These are phyloP conservation scores for Gymnopilus junonius DNA, from an alignment of 768 basidiomycete species.

Conservation along the genomic window DNA sequence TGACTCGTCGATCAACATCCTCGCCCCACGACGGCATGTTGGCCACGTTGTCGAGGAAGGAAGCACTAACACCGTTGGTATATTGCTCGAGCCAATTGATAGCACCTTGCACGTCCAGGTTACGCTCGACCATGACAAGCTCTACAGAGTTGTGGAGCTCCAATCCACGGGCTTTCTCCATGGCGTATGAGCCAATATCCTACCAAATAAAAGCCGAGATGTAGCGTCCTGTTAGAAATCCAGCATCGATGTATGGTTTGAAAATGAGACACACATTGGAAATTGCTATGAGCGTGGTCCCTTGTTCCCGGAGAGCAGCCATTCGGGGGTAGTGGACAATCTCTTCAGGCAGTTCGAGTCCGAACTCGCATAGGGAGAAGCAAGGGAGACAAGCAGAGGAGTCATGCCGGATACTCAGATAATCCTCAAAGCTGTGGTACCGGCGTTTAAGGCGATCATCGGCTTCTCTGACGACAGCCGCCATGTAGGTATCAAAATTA, in stretches of 20 bases:
- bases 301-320: conserved; percentile 27
- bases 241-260: too few species aligned
- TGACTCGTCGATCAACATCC: conserved; percentile 38
- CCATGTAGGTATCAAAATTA: conserved; percentile 24
- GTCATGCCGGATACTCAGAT: conserved; percentile 43
- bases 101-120: conserved; percentile 40
- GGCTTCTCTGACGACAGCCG: conserved; percentile 47
- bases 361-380: conserved; percentile 42
- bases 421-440: conserved; percentile 43
- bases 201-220: background rate
- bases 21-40: conserved; percentile 44
- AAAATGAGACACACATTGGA: conserved; percentile 32
- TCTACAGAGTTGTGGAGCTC: conserved; percentile 50
- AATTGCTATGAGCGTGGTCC: conserved; percentile 42
- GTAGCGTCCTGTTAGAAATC: too few species aligned
- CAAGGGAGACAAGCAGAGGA: conserved; percentile 47
- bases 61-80: conserved; percentile 40
- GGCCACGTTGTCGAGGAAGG: conserved; percentile 40
- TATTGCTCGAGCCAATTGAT: conserved; percentile 42
- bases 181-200: conserved; percentile 33
- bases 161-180: conserved; percentile 35
- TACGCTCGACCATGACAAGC: conserved; percentile 49
- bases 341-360: conserved; percentile 44
- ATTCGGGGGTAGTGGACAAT: conserved; percentile 45
- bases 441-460: conserved; percentile 37